Evolutionary conservation across 1,139 yeast species (phyloP).

Genomic region (Spencermartinsiella ligniputridi): DNA sequence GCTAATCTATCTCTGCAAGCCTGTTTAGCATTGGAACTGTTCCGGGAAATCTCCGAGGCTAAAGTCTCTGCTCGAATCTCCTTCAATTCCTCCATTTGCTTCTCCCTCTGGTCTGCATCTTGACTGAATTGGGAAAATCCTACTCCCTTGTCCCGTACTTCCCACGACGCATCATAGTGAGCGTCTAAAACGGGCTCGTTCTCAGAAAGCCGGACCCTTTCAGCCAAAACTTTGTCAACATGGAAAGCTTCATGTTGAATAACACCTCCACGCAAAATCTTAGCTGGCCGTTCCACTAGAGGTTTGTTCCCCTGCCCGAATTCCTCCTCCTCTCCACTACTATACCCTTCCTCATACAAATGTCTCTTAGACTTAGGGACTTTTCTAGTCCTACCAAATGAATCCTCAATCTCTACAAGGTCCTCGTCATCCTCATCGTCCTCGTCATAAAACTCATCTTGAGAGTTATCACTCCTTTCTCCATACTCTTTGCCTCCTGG

Average conservation of each 20-base stretch:
- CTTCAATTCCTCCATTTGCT: conserved; percentile 26
- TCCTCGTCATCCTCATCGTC: conserved; percentile 15
- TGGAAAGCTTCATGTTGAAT: conserved; percentile 31
- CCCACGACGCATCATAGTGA: conserved; percentile 31
- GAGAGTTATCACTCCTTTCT: neutral
- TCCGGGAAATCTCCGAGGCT: neutral
- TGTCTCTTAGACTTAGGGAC: conserved; percentile 21
- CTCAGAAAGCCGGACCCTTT: conserved; percentile 15
- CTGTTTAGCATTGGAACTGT: neutral
- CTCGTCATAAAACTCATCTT: neutral
- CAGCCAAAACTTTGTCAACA: conserved; percentile 15
- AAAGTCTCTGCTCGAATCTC: conserved; percentile 8
- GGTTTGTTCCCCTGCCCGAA: neutral
- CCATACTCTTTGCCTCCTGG: neutral
- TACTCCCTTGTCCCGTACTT: conserved; percentile 30
- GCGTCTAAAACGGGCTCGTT: conserved; percentile 13
- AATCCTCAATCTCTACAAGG: conserved; percentile 31
- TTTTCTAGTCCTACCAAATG: conserved; percentile 31
- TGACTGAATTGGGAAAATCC: conserved; percentile 31
- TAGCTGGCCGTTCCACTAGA: conserved; percentile 12
- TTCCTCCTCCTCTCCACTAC: conserved; percentile 6
- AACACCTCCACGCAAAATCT: conserved; percentile 26
- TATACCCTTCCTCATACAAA: conserved; percentile 9
- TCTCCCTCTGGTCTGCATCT: conserved; percentile 20
- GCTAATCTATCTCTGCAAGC: neutral